Base-by-base conservation (phyloP, 2,329 filamentous ascomycete genomes). In the Pseudogymnoascus sp. region DNA sequence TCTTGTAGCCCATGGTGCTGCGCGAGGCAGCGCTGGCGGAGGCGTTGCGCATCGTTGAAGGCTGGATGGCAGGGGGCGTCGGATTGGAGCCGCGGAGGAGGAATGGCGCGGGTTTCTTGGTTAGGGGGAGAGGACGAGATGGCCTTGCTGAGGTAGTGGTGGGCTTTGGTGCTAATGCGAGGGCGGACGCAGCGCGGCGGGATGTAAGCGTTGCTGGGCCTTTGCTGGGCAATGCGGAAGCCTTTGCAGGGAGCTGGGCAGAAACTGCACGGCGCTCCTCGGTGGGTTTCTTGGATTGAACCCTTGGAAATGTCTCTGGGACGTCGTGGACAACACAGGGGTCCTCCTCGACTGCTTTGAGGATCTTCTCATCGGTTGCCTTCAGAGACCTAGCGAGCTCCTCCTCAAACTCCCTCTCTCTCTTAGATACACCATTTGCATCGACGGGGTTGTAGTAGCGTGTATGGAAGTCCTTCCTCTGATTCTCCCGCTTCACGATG, bases 1-100 rank as follows among this genome's bases (percentile, higher is more conserved):
- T 91, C 63, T 84, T 90, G 73, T 96, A 96, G 14, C 93, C 93
- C 45, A 96, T 82, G 0, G 92, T 96, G 63, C 86, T 93, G 67
- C 87, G 85, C 1, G 92, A 96, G 5, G 86, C 86, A 5, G 83
- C 84, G 21, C 84, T 81, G 1, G 88, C 87, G 10, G 83, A 79
- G 7, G 81, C 81, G 67, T 85, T 83, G 57, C 86, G 83, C 68
- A 83, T 79, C 8, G 75, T 72, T n/a, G 80, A 79, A 0, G 80
- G 75, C 59, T 75, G 73, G 65, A 81, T 82, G 6, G 66, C 63
- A n/a, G 63, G 5, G 2, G 78, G 5, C 3, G 78, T 76, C 2
- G 80, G 75, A 23, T 37, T 37, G 23, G 59, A 37, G 10, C 59
- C 34, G 34, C 59, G 18, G 12, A 39, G 59, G 18, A 37, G 18